These are phyloP conservation scores for Huntiella omanensis DNA, from an alignment of 2,329 filamentous ascomycete genomes.

Conservation along the genomic window DNA sequence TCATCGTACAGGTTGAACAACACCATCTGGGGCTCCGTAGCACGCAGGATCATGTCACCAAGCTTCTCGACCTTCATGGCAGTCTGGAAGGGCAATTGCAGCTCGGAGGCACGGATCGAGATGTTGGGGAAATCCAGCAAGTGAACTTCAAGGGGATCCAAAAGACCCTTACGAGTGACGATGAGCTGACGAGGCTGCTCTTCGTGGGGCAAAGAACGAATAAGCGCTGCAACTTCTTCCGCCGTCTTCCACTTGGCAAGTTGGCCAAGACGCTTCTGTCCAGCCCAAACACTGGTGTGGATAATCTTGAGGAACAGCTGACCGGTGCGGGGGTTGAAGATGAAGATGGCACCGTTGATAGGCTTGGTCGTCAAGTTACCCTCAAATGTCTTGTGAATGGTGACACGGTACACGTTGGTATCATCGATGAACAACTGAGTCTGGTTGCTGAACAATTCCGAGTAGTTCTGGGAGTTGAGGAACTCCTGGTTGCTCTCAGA, in stretches of 20 bases:
- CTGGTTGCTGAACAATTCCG: constrained; percentile 96
- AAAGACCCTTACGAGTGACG: constrained; percentile 87
- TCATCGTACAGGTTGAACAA: constrained; percentile 98
- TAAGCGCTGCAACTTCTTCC: constrained; percentile 95
- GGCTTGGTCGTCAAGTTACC: constrained; percentile 98
- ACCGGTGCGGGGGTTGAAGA: constrained; percentile 97
- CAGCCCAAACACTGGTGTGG: constrained; percentile 97
- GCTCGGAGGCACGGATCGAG: constrained; percentile 87
- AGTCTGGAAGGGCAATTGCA: constrained; percentile 95
- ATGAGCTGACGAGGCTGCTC: constrained; percentile 98
- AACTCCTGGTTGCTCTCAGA: constrained; percentile 99
- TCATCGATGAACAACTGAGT: constrained; percentile 98
- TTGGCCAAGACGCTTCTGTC: constrained; percentile 96
- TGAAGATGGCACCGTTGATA: constrained; percentile 98
- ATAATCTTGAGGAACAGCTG: constrained; percentile 99
- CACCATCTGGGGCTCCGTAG: constrained; percentile 99
- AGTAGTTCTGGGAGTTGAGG: constrained; percentile 98
- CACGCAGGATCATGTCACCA: constrained; percentile 94
- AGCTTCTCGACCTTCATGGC: constrained; percentile 99
- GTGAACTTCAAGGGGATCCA: constrained; percentile 94
- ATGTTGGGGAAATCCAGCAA: constrained; percentile 98
- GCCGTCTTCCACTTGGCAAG: constrained; percentile 99
- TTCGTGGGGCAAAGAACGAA: constrained; percentile 86
- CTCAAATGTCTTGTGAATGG: constrained; percentile 98
- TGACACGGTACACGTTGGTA: constrained; percentile 97